Evolutionary conservation across 305 asterid genomes (phyloP).

Genomic region (Lippia alba): DNA sequence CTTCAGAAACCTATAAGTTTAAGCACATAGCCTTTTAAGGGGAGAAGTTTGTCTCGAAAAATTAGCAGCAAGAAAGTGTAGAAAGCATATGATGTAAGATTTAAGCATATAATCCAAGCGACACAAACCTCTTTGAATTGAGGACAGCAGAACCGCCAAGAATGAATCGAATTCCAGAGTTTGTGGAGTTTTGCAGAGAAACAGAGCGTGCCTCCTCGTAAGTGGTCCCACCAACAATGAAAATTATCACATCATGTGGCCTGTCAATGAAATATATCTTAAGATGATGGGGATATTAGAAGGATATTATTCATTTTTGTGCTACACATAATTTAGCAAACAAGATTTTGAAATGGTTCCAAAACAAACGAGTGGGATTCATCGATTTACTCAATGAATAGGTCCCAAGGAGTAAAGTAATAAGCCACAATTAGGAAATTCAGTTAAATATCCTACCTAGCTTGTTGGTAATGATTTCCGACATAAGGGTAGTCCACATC

Average conservation of each 20-base stretch:
- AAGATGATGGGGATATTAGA: not conserved
- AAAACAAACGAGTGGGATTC: too few relatives aligned
- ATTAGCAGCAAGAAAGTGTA: not conserved
- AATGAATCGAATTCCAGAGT: slow-evolving; percentile 91
- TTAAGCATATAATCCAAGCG: slow-evolving; percentile 6
- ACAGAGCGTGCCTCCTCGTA: slow-evolving; percentile 96
- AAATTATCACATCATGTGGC: slow-evolving; percentile 93
- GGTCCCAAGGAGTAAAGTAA: not conserved
- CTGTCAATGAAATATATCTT: slow-evolving; percentile 43
- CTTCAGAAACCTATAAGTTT: slow-evolving; percentile 68
- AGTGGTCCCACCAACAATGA: slow-evolving; percentile 95
- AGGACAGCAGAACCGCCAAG: slow-evolving; percentile 93
- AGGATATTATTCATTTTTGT: too few relatives aligned
- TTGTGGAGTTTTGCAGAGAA: slow-evolving; percentile 79
- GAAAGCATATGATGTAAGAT: not conserved
- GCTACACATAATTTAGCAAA: too few relatives aligned
- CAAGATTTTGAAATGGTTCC: too few relatives aligned
- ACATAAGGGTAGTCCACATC: slow-evolving; percentile 95
- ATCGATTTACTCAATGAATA: not conserved
- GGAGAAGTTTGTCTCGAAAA: slow-evolving; percentile 15
- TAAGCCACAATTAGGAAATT: not conserved
- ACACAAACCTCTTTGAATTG: slow-evolving; percentile 84
- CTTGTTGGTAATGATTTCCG: slow-evolving; percentile 95
- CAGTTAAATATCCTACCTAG: slow-evolving; percentile 60
- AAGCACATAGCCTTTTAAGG: slow-evolving; percentile 16